Percentiles rank a stretch among this genome's conserved stretches.
Evolutionary conservation across 2,329 filamentous ascomycete species (phyloP).

Genomic region (Lasiodiplodia sp.): DNA sequence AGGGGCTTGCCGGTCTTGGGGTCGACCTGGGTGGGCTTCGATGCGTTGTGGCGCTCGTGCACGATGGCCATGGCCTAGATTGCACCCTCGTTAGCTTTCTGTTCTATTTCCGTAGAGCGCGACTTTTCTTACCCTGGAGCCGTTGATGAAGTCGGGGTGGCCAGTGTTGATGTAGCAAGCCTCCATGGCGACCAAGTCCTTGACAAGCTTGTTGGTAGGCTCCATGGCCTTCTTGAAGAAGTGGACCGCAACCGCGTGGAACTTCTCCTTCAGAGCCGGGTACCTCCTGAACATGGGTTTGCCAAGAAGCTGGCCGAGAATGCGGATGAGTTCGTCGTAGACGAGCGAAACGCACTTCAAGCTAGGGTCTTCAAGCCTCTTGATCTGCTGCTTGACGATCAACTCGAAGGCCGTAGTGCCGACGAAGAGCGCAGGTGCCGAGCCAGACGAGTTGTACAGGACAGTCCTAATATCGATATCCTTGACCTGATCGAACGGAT

Average conservation of each 20-base stretch:
- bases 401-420: slow-evolving; percentile 98
- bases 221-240: slow-evolving; percentile 99
- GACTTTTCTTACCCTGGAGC: slow-evolving; percentile 72
- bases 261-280: slow-evolving; percentile 94
- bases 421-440: slow-evolving; percentile 94
- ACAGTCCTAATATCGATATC: slow-evolving; percentile 97
- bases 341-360: slow-evolving; percentile 97
- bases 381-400: slow-evolving; percentile 99
- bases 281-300: slow-evolving; percentile 94
- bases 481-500: slow-evolving; percentile 97
- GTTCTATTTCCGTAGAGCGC: not conserved
- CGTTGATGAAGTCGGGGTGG: slow-evolving; percentile 96
- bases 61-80: slow-evolving; percentile 91
- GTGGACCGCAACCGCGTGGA: slow-evolving; percentile 86
- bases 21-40: slow-evolving; percentile 92
- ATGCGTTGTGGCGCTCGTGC: slow-evolving; percentile 83
- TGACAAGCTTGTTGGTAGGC: slow-evolving; percentile 95
- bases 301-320: slow-evolving; percentile 85
- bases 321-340: slow-evolving; percentile 96
- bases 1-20: slow-evolving; percentile 98
- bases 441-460: slow-evolving; percentile 98
- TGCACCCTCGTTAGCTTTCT: not conserved
- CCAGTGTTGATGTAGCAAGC: slow-evolving; percentile 98
- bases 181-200: slow-evolving; percentile 93
- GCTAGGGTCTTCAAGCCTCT: slow-evolving; percentile 92